Conservation (phyloP, 331 rosid species). For the Saraca asoca region DNA sequence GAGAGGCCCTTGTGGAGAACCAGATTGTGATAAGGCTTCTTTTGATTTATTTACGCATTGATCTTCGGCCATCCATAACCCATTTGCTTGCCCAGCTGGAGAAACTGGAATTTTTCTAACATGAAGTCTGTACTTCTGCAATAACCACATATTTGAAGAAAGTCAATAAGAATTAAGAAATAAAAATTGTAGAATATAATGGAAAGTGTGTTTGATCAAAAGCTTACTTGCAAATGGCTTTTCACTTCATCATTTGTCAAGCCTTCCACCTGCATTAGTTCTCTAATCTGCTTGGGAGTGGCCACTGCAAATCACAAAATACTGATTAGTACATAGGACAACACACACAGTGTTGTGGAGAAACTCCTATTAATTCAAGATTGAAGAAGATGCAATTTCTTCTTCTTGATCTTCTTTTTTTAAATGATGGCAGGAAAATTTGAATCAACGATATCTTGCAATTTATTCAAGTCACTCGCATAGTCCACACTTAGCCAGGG, state of each 20-base stretch:
- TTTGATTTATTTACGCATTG: constrained; percentile 47
- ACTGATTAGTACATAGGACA: constrained; percentile 7
- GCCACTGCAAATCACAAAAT: constrained; percentile 58
- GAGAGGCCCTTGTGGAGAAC: constrained; percentile 80
- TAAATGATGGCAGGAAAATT: too few relatives aligned
- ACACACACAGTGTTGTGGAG: neutral
- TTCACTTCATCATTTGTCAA: constrained; percentile 96
- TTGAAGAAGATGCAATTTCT: neutral
- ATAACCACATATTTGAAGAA: constrained; percentile 1
- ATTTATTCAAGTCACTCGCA: too few relatives aligned
- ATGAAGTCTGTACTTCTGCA: constrained; percentile 90
- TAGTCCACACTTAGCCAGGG: too few relatives aligned
- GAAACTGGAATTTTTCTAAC: constrained; percentile 60
- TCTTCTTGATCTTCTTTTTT: too few relatives aligned
- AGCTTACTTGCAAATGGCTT: constrained; percentile 83
- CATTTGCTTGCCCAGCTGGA: constrained; percentile 38
- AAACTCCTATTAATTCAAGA: constrained; percentile 18
- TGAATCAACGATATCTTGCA: too few relatives aligned
- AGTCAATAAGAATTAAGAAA: neutral
- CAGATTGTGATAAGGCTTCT: constrained; percentile 47
- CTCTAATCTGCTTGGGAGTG: constrained; percentile 92
- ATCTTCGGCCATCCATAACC: constrained; percentile 48
- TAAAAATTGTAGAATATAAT: neutral
- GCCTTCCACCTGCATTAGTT: constrained; percentile 81
- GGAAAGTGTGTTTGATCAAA: neutral